These are phyloP conservation scores for Asterophora lycoperdoides DNA, from an alignment of 768 basidiomycete species.

Conservation along the genomic window DNA sequence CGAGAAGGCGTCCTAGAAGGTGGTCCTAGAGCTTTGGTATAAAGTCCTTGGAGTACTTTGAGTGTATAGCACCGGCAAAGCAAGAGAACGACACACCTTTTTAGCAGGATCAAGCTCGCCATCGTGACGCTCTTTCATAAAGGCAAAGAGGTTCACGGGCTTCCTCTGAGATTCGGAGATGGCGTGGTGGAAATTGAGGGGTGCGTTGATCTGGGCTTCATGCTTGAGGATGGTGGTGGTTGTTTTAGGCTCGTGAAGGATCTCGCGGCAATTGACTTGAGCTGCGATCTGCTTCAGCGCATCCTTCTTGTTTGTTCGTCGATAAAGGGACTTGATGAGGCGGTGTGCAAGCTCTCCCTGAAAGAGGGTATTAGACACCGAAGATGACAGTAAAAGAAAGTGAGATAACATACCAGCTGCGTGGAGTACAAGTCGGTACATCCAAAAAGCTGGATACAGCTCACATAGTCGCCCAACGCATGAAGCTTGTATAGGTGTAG, in stretches of 20 bases:
- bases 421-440: slow-evolving; percentile 39
- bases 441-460: slow-evolving; percentile 26
- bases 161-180: slow-evolving; percentile 19
- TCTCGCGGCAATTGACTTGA: slow-evolving; percentile 1
- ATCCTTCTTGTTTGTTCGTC: slow-evolving; percentile 30
- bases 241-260: not conserved
- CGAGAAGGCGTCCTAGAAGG: slow-evolving; percentile 26
- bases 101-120: too few relatives aligned
- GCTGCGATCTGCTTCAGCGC: slow-evolving; percentile 26
- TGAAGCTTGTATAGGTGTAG: slow-evolving; percentile 36
- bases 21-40: slow-evolving; percentile 31
- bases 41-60: slow-evolving; percentile 18
- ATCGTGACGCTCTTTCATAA: slow-evolving; percentile 6
- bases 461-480: slow-evolving; percentile 32
- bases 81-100: not conserved
- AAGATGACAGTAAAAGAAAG: too few relatives aligned
- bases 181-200: slow-evolving; percentile 7
- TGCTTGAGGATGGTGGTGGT: not conserved
- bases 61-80: not conserved
- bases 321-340: slow-evolving; percentile 34
- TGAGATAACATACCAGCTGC: slow-evolving; percentile 27
- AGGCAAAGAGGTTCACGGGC: slow-evolving; percentile 17
- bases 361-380: too few relatives aligned
- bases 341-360: slow-evolving; percentile 44
- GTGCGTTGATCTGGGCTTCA: not conserved